Evolutionary conservation across 164 flowering plant genomes (phyloP), one percentile per base, ranked within the genome.

Genomic region (Stephania yunnanensis): DNA sequence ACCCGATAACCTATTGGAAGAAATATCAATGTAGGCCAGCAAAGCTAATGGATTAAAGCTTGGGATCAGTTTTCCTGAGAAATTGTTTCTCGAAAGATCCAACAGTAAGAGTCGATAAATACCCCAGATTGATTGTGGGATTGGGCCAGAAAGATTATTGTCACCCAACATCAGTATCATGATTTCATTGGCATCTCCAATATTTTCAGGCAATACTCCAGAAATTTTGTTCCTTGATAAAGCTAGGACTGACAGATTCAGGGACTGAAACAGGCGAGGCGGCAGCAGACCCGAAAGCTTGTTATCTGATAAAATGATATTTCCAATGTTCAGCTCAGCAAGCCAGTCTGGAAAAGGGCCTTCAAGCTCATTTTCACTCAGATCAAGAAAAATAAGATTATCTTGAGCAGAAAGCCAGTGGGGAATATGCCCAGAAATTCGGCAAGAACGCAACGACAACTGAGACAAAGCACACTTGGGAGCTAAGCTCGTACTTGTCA

Each of bases 321-420:
- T 76, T 53, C 81, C 82, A 42, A 84, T 25, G 11, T 80, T 70
- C 73, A 77, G 65, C 61, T 82, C 80, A 31, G 83, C 83, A 65
- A 82, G 85, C 89, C 92, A 87, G 15, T 42, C 31, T 0, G 86
- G 90, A 48, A 86, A 78, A 4, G 61, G 66, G 69, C 92, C 92
- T 52, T 82, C 42, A 6, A 87, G 81, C 44, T 78, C 20, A 71
- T 86, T 89, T 29, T 77, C 71, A 67, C 92, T 87, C 73, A 89
- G 75, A 75, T 89, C 92, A 75, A 89, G 78, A 78, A 80, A 79
- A 71, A 75, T 36, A 19, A 87, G 83, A 73, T 13, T 67, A 10
- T 75, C 85, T 76, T 83, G 89, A 10, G 73, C 72, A 2, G 88
- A 81, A 71, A 89, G 68, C 90, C 89, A 89, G 12, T 20, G 5